Base-by-base conservation (phyloP, 495 filamentous ascomycete genomes). In the Astrothelium subdiscretum region DNA sequence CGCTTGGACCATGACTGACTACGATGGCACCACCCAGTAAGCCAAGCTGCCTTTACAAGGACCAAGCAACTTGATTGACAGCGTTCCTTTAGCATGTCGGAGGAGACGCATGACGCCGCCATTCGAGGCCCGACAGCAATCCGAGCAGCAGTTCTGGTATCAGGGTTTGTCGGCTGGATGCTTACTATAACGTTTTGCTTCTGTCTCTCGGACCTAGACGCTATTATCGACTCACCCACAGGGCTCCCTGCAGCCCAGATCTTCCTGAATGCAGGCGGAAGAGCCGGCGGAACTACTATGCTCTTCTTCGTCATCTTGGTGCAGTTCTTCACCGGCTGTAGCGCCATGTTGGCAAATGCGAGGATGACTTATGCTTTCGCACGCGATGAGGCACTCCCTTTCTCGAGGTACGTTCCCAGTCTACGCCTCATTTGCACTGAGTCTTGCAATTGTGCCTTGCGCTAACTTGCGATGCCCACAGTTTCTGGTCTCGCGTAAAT, bases 1-100 rank as follows among this genome's bases (percentile, higher is more conserved):
- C 29, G 81, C 82, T 0, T 89, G 86, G 85, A 85, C 82, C 12
- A 88, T 89, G 85, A 89, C 86, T 18, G 86, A 89, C 67, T 89
- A 89, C 64, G 86, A 88, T 67, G 85, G 83, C 31, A 89, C 86
- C 0, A 87, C 86, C 18, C 86, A 89, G 81, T 54, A 54, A 54
- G 48, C 18, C 4, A 20, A 48, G 18, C 20, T 20, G 8, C 48
- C 8, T n/a, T n/a, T 26, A 2, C 24, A 54, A 31, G 11, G 51
- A 20, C 60, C 63, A 67, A 61, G 66, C 58, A 11, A 42, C 24
- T 57, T 59, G 2, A 54, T 29, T 54, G 3, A 54, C 48, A 29
- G 22, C n/a, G 29, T 54, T 12, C 29, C 27, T 22, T 63, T 58
- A 84, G 81, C 64, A 87, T 89, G 83, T 87, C 85, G 3, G 86